phyloP scores from a whole-genome alignment of 352 stramenopile genomes.

The Pythium folliculosum region DNA sequence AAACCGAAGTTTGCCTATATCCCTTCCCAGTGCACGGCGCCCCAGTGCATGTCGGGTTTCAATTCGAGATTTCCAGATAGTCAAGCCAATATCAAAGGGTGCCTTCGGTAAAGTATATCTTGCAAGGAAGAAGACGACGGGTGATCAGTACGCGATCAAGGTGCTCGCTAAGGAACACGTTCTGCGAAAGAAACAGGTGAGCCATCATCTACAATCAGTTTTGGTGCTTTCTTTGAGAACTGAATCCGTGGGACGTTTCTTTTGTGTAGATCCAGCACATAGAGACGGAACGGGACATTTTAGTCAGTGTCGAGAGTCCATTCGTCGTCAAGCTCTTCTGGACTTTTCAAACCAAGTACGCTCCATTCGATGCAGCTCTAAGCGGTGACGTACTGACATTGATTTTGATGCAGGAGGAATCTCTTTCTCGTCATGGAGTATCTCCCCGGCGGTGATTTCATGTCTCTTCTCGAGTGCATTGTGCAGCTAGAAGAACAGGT shows the following conservation, averaged over 20 bases:
- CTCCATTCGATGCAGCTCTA: neutral
- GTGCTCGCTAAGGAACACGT: conserved; percentile 89
- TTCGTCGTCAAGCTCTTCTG: conserved; percentile 92
- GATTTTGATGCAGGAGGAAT: conserved; percentile 46
- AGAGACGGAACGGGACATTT: conserved; percentile 87
- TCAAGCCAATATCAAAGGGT: conserved; percentile 90
- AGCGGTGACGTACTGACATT: neutral
- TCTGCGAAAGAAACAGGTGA: conserved; percentile 87
- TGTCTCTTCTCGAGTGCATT: conserved; percentile 88
- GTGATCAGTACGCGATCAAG: conserved; percentile 91
- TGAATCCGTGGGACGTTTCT: neutral
- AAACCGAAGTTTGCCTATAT: neutral
- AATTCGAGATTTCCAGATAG: conserved; percentile 87
- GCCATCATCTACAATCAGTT: neutral
- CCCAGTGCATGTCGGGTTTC: conserved; percentile 58
- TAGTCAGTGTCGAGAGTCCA: conserved; percentile 84
- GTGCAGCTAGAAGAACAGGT: conserved; percentile 88
- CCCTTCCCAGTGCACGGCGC: conserved; percentile 23
- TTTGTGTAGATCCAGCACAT: conserved; percentile 75
- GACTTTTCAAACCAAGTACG: conserved; percentile 89
- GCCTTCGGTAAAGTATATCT: conserved; percentile 91
- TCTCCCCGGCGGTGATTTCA: conserved; percentile 88
- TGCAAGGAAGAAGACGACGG: conserved; percentile 83
- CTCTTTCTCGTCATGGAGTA: conserved; percentile 93
- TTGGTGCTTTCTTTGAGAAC: too few species aligned